Evolutionary conservation across 495 filamentous ascomycete species (phyloP).

Genomic region (Viridothelium virens): DNA sequence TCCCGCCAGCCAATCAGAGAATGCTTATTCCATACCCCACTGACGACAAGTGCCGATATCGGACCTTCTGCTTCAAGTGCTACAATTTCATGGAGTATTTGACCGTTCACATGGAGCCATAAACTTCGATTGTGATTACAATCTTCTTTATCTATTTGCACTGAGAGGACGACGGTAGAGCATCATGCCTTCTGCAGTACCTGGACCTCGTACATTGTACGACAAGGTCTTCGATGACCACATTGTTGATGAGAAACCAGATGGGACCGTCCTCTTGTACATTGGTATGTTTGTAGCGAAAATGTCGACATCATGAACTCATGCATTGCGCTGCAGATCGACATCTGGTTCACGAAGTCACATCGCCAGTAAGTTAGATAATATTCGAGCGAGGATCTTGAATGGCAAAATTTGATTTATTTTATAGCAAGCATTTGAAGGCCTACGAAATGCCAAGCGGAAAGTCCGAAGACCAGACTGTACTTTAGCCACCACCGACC

Average conservation of each 20-base stretch:
- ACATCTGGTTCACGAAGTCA: constrained; percentile 97
- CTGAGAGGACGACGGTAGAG: not conserved
- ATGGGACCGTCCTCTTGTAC: constrained; percentile 87
- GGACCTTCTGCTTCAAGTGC: not conserved
- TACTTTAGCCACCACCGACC: constrained; percentile 92
- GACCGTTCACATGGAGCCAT: not conserved
- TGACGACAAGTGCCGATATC: not conserved
- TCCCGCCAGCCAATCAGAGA: not conserved
- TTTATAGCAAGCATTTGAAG: constrained; percentile 87
- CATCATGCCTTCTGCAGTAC: constrained; percentile 72
- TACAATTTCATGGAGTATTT: not conserved
- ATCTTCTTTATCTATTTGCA: not conserved
- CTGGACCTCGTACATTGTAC: constrained; percentile 69
- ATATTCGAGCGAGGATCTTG: too few relatives aligned
- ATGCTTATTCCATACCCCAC: not conserved
- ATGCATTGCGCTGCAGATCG: constrained; percentile 44
- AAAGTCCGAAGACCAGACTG: constrained; percentile 89
- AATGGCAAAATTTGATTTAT: constrained; percentile 23
- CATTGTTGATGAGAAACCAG: constrained; percentile 86
- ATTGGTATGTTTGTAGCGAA: constrained; percentile 54
- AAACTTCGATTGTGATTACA: too few relatives aligned
- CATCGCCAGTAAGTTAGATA: constrained; percentile 61
- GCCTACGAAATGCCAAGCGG: constrained; percentile 76
- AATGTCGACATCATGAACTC: too few relatives aligned
- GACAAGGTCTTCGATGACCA: constrained; percentile 95